A percentile compares a stretch with the other conserved stretches of the same genome.
These are phyloP conservation scores for Fusarium floridanum DNA, from an alignment of 2,329 filamentous ascomycete genomes.

Conservation along the genomic window DNA sequence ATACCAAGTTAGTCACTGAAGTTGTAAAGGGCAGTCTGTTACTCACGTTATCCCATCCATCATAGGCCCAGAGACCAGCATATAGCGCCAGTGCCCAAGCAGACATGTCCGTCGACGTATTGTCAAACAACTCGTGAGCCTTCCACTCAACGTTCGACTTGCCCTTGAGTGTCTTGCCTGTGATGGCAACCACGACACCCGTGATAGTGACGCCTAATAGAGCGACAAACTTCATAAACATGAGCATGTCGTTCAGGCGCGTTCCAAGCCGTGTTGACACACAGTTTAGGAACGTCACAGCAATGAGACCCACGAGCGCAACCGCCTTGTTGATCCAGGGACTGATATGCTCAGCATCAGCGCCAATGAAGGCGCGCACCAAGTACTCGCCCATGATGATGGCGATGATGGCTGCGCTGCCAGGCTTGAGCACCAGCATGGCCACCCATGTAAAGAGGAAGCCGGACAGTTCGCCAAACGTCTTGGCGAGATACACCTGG, in stretches of 20 bases:
- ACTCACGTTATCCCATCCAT: constrained; percentile 97
- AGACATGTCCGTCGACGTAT: constrained; percentile 82
- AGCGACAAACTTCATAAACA: constrained; percentile 97
- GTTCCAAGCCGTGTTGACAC: constrained; percentile 91
- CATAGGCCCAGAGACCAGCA: constrained; percentile 96
- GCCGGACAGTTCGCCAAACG: constrained; percentile 91
- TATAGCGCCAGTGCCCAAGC: constrained; percentile 96
- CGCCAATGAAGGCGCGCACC: constrained; percentile 87
- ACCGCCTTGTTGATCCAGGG: constrained; percentile 93
- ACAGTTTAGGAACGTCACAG: constrained; percentile 89
- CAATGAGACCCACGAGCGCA: constrained; percentile 79
- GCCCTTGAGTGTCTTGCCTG: constrained; percentile 83
- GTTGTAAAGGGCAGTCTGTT: neutral
- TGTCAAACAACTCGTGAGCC: constrained; percentile 86
- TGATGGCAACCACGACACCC: constrained; percentile 89
- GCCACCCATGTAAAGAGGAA: constrained; percentile 98
- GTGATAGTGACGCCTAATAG: constrained; percentile 87
- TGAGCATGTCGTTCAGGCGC: constrained; percentile 88
- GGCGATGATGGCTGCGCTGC: constrained; percentile 91
- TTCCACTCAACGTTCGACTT: constrained; percentile 89
- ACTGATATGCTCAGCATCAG: constrained; percentile 84
- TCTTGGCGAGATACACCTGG: constrained; percentile 95
- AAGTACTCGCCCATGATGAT: constrained; percentile 99
- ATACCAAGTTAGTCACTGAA: constrained; percentile 36
- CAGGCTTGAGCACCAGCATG: constrained; percentile 93